These are phyloP conservation scores for Paxillus ammoniavirescens DNA, from an alignment of 768 basidiomycete species.

Conservation along the genomic window DNA sequence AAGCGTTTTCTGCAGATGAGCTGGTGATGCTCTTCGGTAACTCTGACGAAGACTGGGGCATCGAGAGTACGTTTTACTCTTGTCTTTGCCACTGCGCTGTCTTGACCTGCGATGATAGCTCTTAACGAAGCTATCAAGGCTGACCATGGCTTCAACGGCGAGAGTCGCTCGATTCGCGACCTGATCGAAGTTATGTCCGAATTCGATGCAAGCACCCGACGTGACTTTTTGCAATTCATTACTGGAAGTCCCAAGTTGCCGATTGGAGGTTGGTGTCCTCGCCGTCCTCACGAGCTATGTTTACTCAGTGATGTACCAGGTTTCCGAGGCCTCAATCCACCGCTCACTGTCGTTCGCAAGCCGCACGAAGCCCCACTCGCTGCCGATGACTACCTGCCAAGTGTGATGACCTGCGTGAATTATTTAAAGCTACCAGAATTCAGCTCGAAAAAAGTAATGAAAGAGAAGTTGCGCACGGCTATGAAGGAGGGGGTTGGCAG, in stretches of 20 bases:
- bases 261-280: slow-evolving; percentile 72
- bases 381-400: slow-evolving; percentile 93
- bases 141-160: slow-evolving; percentile 96
- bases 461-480: slow-evolving; percentile 77
- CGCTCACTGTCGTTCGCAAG: slow-evolving; percentile 95
- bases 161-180: slow-evolving; percentile 87
- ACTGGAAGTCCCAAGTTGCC: slow-evolving; percentile 97
- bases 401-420: slow-evolving; percentile 98
- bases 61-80: slow-evolving; percentile 66
- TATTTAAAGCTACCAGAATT: slow-evolving; percentile 97
- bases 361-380: slow-evolving; percentile 89
- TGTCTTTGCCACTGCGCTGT: not conserved
- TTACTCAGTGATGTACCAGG: slow-evolving; percentile 41
- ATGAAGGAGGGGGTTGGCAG: slow-evolving; percentile 94
- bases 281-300: not conserved
- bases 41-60: slow-evolving; percentile 95
- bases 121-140: slow-evolving; percentile 90
- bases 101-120: slow-evolving; percentile 44
- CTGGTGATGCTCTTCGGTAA: slow-evolving; percentile 96
- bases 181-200: slow-evolving; percentile 84
- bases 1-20: slow-evolving; percentile 92
- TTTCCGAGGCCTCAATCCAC: slow-evolving; percentile 92
- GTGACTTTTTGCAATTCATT: slow-evolving; percentile 93
- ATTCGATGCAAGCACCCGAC: slow-evolving; percentile 69
- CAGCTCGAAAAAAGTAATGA: slow-evolving; percentile 81